Evolutionary conservation across 768 basidiomycete species (phyloP), one percentile per base, ranked within the genome.

Genomic region (Glaciozyma antarctica): DNA sequence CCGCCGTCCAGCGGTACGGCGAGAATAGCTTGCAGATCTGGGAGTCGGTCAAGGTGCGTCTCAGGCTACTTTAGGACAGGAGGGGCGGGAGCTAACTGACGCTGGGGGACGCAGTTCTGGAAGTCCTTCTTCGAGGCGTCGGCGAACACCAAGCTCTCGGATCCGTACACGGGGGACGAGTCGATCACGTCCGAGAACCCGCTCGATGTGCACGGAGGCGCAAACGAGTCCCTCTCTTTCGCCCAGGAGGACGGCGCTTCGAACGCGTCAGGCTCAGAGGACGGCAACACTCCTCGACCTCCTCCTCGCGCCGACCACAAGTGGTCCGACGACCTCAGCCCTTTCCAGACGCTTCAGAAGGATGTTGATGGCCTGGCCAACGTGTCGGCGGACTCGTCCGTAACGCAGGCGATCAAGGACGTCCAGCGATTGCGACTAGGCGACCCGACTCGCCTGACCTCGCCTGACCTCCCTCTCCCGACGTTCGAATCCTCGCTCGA

Each of bases 111-210:
- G 0, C 72, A 94, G 93, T 97, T 97, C 76, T 98, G 94, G 93
- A 86, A 86, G 6, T 87, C 88, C 0, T 98, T 99, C 80, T 97
- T 92, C 74, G 92, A 97, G 74, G 84, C 88, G 65, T 90, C 92
- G 13, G 93, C 94, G 5, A 86, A 90, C 71, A 86, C 91, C 34
- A 84, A 86, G 48, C 86, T 92, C 52, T 85, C 60, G 32, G 63
- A 65, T n/a, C 69, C 60, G 0, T 44, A 68, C 54, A 58, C 87
- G 6, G 84, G 84, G 2, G 84, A 81, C 43, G 88, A 85, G 19
- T 83, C 82, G n/a, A 81, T 79, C 10, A 78, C 80, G 49, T 80
- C 82, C 55, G 85, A 84, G 49, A 77, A 80, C 24, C 77, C 79
- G 24, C n/a, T 32, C 45, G 19, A 48, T 22, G 44, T 34, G 6